A percentile compares a stretch with the other conserved stretches of the same genome.
Evolutionary conservation across 2,329 filamentous ascomycete species (phyloP).

Genomic region (Hypoxylon sp.): DNA sequence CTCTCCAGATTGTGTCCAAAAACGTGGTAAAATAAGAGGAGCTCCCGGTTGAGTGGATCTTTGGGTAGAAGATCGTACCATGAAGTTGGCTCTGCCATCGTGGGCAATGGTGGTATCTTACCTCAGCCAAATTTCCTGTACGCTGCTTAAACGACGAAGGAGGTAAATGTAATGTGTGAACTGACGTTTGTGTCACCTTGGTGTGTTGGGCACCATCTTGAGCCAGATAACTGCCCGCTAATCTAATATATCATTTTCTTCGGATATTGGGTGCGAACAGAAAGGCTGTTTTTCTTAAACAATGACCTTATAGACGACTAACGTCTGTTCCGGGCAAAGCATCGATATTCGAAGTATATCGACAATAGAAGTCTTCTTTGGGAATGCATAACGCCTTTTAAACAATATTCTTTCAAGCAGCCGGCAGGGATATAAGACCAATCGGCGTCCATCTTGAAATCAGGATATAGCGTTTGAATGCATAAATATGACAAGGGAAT

Average conservation of each 20-base stretch:
- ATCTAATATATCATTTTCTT: not conserved
- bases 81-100: not conserved
- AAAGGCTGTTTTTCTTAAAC: not conserved
- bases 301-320: not conserved
- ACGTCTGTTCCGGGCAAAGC: not conserved
- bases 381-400: not conserved
- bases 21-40: slow-evolving; percentile 62
- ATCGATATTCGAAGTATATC: not conserved
- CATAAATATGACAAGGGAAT: too few species aligned
- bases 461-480: not conserved
- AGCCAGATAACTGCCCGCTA: not conserved
- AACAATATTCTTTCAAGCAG: not conserved
- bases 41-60: not conserved
- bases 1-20: slow-evolving; percentile 54
- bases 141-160: not conserved
- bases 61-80: not conserved
- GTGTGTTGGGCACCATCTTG: not conserved
- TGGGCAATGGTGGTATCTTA: not conserved
- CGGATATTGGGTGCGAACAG: not conserved
- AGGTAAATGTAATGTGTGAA: not conserved
- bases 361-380: not conserved
- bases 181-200: not conserved
- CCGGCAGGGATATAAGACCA: not conserved
- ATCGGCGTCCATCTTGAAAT: not conserved
- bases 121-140: not conserved